Base-by-base conservation (phyloP, 169 alveolate genomes). In the Plasmodium ovale region DNA sequence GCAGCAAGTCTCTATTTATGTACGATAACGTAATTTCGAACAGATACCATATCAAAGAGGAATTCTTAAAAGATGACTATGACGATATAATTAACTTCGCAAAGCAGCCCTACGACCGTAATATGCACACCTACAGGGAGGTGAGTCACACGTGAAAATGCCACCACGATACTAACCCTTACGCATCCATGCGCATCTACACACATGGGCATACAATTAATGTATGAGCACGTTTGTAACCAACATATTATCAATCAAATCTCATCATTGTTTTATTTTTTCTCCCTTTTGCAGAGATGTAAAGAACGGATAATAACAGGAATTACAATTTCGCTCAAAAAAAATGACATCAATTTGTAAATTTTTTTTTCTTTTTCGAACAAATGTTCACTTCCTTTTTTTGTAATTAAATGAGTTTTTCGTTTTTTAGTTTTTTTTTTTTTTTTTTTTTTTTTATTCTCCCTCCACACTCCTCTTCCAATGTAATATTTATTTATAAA, bases 301-400 rank as follows among this genome's bases (percentile, higher is more conserved):
- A 74, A 74, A 39, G 77, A 60, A 67, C 42, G 88, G 39, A 59
- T 73, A 74, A 44, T 74, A 6, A 74, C 88, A 35, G 49, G n/a
- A 14, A 49, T 74, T 5, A 53, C 42, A 2, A 74, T 74, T 62
- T 35, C 87, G 29, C 27, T 72, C 51, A 72, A 54, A 62, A 72
- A 72, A 21, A 72, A 72, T n/a, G 39, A 39, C 29, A 1, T 21
- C 33, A 21, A 7, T 16, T 29, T 44, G n/a, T n/a, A 25, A 60
- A n/a, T 68, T n/a, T 21, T 35, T 39, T 68, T 68, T 68, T 14
- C 33, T 42, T 21, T n/a, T 39, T 60, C 25, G 6, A 59, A 1
- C 19, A 39, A 39, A 5, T 6, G n/a, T 39, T 53, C 3, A 53
- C 14, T 1, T 16, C 19, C 5, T 16, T 9, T 9, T 53, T 53